These are phyloP conservation scores for Kalanchoe fedtschenkoi DNA, from an alignment of 164 flowering plant species.

Conservation along the genomic window DNA sequence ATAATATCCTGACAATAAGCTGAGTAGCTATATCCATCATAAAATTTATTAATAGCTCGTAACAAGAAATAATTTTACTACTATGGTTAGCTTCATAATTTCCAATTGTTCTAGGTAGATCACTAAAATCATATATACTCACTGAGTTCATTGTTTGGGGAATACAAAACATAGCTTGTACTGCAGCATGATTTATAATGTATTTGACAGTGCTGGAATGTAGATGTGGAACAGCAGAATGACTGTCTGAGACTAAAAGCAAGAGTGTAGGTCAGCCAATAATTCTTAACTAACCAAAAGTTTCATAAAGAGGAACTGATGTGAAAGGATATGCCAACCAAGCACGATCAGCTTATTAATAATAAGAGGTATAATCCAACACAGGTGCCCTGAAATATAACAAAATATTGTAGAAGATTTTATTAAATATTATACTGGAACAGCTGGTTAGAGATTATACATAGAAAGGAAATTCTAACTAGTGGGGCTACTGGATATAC, in stretches of 20 bases:
- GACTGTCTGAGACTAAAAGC: background rate
- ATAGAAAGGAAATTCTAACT: background rate
- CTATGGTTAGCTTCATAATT: too few species aligned
- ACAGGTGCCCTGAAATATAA: constrained; percentile 48
- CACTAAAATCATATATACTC: too few species aligned
- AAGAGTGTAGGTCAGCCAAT: background rate
- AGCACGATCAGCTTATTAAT: constrained; percentile 88
- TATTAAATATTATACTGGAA: background rate
- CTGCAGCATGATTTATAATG: too few species aligned
- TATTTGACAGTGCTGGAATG: too few species aligned
- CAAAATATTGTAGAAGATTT: background rate
- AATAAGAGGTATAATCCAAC: constrained; percentile 76
- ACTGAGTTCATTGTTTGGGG: too few species aligned
- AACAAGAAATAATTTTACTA: too few species aligned
- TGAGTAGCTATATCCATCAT: too few species aligned
- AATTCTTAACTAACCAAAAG: constrained; percentile 55
- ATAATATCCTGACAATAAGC: too few species aligned
- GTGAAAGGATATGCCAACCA: constrained; percentile 87
- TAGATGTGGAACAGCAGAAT: constrained; percentile 83
- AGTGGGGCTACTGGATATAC: too few species aligned
- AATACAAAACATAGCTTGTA: too few species aligned
- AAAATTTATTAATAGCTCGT: too few species aligned
- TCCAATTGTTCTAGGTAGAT: too few species aligned
- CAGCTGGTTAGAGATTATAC: background rate
- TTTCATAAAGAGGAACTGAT: constrained; percentile 96